A percentile compares a stretch with the other conserved stretches of the same genome.
Evolutionary conservation across 1,284 basidiomycete species (phyloP).

Genomic region (Cryptococcus sp.): DNA sequence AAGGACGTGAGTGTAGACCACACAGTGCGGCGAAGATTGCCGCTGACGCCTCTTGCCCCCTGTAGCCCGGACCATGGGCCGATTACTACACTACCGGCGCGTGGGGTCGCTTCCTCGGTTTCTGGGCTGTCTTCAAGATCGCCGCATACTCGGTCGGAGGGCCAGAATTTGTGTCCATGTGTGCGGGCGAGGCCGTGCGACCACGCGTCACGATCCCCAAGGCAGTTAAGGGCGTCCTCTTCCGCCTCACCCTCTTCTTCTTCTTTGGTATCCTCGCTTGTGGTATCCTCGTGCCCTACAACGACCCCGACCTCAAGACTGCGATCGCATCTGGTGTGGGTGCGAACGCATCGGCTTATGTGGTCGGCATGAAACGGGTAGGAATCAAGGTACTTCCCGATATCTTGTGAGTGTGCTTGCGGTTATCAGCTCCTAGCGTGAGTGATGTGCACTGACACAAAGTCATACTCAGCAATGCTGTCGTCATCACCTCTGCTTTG

Average conservation of each 20-base stretch:
- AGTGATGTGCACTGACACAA: slow-evolving; percentile 62
- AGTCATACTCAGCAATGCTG: slow-evolving; percentile 76
- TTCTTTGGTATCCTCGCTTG: slow-evolving; percentile 62
- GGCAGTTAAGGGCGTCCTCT: slow-evolving; percentile 36
- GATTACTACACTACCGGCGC: slow-evolving; percentile 16
- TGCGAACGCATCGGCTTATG: slow-evolving; percentile 22
- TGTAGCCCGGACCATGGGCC: slow-evolving; percentile 26
- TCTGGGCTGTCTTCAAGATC: slow-evolving; percentile 29
- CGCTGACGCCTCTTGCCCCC: too few relatives aligned
- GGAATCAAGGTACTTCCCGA: slow-evolving; percentile 24
- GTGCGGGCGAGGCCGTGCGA: slow-evolving; percentile 35
- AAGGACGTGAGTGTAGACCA: slow-evolving; percentile 20
- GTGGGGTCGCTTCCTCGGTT: slow-evolving; percentile 31
- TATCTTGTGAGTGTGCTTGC: slow-evolving; percentile 36
- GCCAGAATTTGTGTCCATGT: slow-evolving; percentile 35
- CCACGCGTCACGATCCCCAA: slow-evolving; percentile 59
- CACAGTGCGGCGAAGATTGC: too few relatives aligned
- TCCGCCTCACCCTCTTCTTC: slow-evolving; percentile 40
- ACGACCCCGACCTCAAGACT: slow-evolving; percentile 10
- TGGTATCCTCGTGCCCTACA: slow-evolving; percentile 27
- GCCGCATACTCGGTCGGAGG: slow-evolving; percentile 40
- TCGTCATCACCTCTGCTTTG: slow-evolving; percentile 74
- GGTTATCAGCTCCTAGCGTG: slow-evolving; percentile 28
- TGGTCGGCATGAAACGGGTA: slow-evolving; percentile 27
- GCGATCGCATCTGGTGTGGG: slow-evolving; percentile 17